phyloP scores from a whole-genome alignment of 148 eudicot genomes.

The Gaultheria prostrata region DNA sequence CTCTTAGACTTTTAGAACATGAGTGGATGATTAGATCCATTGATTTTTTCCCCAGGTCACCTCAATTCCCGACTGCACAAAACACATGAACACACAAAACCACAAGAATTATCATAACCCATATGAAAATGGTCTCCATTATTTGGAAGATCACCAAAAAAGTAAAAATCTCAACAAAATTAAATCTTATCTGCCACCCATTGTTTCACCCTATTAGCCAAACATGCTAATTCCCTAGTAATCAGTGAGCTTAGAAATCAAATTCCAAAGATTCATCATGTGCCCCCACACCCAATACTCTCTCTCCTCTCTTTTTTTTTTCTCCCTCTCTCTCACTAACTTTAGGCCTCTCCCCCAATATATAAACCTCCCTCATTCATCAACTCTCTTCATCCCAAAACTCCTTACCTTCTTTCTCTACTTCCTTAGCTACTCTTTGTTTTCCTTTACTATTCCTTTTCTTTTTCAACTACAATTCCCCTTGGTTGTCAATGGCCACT shows the following conservation, averaged over 20 bases:
- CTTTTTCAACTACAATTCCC: neutral
- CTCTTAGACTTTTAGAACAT: neutral
- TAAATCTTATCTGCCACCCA: neutral
- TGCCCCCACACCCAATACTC: neutral
- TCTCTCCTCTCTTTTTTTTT: neutral
- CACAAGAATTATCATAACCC: conserved; percentile 8
- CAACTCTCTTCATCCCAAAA: conserved; percentile 5
- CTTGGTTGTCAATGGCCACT: conserved; percentile 19
- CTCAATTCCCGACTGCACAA: conserved; percentile 28
- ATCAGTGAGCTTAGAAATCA: neutral
- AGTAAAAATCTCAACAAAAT: neutral
- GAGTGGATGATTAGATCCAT: neutral
- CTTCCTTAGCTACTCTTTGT: neutral
- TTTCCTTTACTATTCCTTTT: neutral
- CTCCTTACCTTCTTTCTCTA: neutral
- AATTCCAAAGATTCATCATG: conserved; percentile 1
- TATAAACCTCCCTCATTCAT: conserved; percentile 17
- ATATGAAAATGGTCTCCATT: neutral
- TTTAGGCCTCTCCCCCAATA: conserved; percentile 17
- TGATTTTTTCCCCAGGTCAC: conserved; percentile 1
- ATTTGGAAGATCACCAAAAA: neutral
- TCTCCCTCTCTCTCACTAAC: neutral
- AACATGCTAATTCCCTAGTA: neutral
- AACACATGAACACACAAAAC: conserved; percentile 21
- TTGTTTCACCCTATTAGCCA: neutral